phyloP scores from a whole-genome alignment of 1,139 yeast species.

The Hansenula lynferdii region DNA sequence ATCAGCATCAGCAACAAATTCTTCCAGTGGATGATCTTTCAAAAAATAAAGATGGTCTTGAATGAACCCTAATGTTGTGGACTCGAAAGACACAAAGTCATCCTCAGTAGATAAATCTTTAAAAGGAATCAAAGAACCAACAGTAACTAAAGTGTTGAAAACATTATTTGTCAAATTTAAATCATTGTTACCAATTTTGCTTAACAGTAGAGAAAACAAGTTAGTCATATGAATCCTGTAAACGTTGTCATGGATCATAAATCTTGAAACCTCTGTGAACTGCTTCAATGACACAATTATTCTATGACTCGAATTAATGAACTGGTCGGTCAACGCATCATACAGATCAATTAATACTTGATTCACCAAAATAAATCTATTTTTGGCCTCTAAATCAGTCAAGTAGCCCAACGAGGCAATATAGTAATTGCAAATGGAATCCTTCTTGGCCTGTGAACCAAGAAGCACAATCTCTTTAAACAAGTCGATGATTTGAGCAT shows the following conservation, averaged over 20 bases:
- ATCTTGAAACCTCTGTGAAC: constrained; percentile 61
- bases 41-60: constrained; percentile 54
- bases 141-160: constrained; percentile 63
- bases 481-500: constrained; percentile 34
- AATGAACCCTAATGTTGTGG: constrained; percentile 44
- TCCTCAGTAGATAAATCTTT: constrained; percentile 38
- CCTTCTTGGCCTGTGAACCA: constrained; percentile 77
- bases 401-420: constrained; percentile 58
- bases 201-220: constrained; percentile 61
- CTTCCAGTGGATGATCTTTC: constrained; percentile 27
- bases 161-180: constrained; percentile 68
- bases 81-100: constrained; percentile 55
- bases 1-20: constrained; percentile 35
- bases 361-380: constrained; percentile 48
- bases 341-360: constrained; percentile 69
- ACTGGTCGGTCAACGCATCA: constrained; percentile 70
- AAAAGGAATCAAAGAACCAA: constrained; percentile 72
- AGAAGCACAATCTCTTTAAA: constrained; percentile 57
- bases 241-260: constrained; percentile 58
- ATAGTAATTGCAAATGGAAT: constrained; percentile 54
- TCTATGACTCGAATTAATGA: constrained; percentile 80
- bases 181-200: constrained; percentile 90
- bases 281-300: constrained; percentile 69
- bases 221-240: constrained; percentile 79
- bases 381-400: constrained; percentile 55